Evolutionary conservation across 805 yeast genomes (phyloP), one percentile per base, ranked within the genome.

Genomic region (Yarrowia yakushimensis): DNA sequence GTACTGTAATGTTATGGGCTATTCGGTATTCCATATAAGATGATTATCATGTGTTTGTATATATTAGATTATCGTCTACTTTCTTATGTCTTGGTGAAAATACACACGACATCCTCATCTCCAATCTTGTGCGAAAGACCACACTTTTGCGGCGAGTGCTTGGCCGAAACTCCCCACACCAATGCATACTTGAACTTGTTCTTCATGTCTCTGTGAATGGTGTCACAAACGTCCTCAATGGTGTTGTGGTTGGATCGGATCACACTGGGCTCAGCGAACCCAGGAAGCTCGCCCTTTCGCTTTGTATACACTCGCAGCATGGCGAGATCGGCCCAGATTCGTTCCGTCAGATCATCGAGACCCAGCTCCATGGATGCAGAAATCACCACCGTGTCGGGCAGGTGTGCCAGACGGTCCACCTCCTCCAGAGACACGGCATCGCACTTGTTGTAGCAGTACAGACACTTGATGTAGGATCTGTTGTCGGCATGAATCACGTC

Each of bases 371-470:
- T 77, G 71, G 89, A 96, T 73, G 97, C 96, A 25, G 96, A 88
- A 84, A 92, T 90, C 30, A 93, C 98, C 62, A 86, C 91, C 0
- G 98, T 91, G 73, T 93, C 85, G 43, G 97, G 97, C 70, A 86
- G 88, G 67, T 97, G 82, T 0, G 98, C 98, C 63, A 93, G 80
- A 62, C 96, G 78, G 73, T 94, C 97, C 57, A 90, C 90, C 72
- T 93, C 99, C 73, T 93, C 98, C 59, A 93, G 76, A 1, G 97
- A 89, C 12, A 93, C 97, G 0, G 97, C 93, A 73, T 93, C 99
- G 50, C 93, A 84, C 80, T 93, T 93, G 79, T 94, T 93, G 79
- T 91, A 94, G 23, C 90, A 97, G 70, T 94, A 93, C 27, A 93
- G 80, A 74, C 98, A 94, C 68, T 89, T 90, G 73, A 91, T 86